Base-by-base conservation (phyloP, 495 filamentous ascomycete genomes). In the Neurospora sp. region DNA sequence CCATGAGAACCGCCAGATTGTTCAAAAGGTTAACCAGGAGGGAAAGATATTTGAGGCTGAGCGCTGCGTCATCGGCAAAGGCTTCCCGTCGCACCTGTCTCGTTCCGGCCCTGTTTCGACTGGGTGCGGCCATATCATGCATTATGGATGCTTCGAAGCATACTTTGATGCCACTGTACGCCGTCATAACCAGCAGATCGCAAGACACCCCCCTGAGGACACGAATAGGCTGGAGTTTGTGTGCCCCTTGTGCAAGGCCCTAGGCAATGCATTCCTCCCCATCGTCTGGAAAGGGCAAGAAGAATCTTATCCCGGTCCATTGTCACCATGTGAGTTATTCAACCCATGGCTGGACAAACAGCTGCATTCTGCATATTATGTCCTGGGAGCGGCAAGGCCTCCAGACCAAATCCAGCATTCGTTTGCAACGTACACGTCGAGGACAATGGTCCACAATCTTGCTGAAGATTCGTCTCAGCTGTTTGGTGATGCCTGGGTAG, bases 41-140 rank as follows among this genome's bases (percentile, higher is more conserved):
- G 94, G 95, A 20, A 85, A 89, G 39, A 86, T 88, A 70, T 88
- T 95, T 20, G 84, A 89, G 54, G 87, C 86, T 42, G 94, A 96
- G 77, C 90, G 92, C 72, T 91, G 96, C 83, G 90, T 90, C 20
- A 87, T 98, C 23, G 95, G 94, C 66, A 95, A 94, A 82, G 96
- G 96, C 2, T 98, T 97, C 77, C 91, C 93, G 5, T 82, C 89
- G 11, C 84, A 85, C 35, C 87, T 90, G 46, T 89, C 87, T 10
- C 85, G 86, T 46, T 85, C 87, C n/a, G 96, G 94, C 0, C 93
- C 95, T 5, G 92, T 98, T 7, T 90, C 94, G 9, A 93, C 93
- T 49, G 93, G 95, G 39, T 99, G 96, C 82, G 95, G 94, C 7
- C 96, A 99, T 81, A 95, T 98, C 75, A 99, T 99, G 96, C 96